Conservation (phyloP, 2,329 filamentous ascomycete genomes). For the Beauveria bassiana region DNA sequence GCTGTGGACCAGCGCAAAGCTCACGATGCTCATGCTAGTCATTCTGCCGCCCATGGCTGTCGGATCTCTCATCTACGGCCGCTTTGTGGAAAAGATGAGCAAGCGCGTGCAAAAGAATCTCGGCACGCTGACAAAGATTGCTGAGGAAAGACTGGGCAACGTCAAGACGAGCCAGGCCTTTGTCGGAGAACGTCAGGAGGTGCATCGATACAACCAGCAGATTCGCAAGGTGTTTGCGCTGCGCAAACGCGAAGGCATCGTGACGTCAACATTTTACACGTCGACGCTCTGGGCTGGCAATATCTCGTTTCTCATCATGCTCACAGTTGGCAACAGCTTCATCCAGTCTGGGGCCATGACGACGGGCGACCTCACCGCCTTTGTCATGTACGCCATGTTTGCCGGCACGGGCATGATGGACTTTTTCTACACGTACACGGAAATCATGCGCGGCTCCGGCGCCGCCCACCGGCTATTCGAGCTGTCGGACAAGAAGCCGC, state of each 20-base stretch:
- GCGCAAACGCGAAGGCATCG: constrained; percentile 76
- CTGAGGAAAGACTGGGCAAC: constrained; percentile 94
- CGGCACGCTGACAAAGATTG: constrained; percentile 89
- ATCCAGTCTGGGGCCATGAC: constrained; percentile 80
- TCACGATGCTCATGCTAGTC: constrained; percentile 78
- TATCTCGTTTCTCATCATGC: constrained; percentile 85
- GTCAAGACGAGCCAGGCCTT: constrained; percentile 96
- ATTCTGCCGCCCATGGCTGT: constrained; percentile 88
- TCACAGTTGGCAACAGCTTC: constrained; percentile 84
- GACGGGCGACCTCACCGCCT: constrained; percentile 88
- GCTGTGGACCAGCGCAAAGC: constrained; percentile 87
- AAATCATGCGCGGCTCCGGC: constrained; percentile 97
- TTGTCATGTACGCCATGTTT: constrained; percentile 96
- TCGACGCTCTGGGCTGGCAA: constrained; percentile 89
- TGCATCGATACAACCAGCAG: constrained; percentile 83
- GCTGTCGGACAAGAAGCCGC: constrained; percentile 80
- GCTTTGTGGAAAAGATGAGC: constrained; percentile 80
- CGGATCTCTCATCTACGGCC: constrained; percentile 84
- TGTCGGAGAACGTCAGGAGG: constrained; percentile 84
- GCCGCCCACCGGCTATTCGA: constrained; percentile 93
- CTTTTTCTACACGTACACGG: constrained; percentile 91
- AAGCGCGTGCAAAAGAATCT: constrained; percentile 90
- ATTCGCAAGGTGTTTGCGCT: constrained; percentile 87
- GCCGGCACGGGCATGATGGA: constrained; percentile 82
- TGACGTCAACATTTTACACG: constrained; percentile 83